Percentiles rank a stretch among this genome's conserved stretches.
phyloP scores from a whole-genome alignment of 2,329 filamentous ascomycete genomes.

The Verticillium isaacii region DNA sequence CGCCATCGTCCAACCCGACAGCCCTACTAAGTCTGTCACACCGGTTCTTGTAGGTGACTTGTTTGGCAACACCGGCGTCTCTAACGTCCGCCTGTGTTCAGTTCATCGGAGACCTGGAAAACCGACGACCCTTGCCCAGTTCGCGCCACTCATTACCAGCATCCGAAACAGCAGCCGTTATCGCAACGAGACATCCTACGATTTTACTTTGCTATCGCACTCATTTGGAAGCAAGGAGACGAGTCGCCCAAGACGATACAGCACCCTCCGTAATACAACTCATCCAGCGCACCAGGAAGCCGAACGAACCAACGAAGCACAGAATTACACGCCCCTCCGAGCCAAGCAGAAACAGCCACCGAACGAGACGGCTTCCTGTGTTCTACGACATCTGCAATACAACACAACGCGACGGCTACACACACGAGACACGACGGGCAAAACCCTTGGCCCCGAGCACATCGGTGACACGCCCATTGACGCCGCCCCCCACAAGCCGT shows the following conservation, averaged over 20 bases:
- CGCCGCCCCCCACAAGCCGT: background rate
- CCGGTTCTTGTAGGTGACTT: background rate
- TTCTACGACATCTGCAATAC: background rate
- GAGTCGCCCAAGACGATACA: background rate
- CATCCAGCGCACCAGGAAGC: background rate
- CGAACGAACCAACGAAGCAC: background rate
- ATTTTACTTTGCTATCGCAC: background rate
- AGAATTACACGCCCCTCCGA: background rate
- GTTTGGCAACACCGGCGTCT: background rate
- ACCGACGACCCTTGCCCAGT: background rate
- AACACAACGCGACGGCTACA: background rate
- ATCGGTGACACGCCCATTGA: background rate
- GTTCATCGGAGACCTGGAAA: background rate
- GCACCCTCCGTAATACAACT: background rate
- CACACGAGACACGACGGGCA: background rate
- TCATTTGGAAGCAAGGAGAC: background rate
- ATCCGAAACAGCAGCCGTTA: background rate
- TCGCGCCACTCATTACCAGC: background rate
- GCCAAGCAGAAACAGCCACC: background rate
- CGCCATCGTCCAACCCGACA: background rate
- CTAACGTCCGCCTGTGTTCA: background rate
- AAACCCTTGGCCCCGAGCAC: background rate
- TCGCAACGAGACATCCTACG: background rate
- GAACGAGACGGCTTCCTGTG: background rate
- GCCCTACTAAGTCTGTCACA: background rate